Evolutionary conservation across 345 rosid genomes (phyloP).

Genomic region (Eucalyptus cloeziana): DNA sequence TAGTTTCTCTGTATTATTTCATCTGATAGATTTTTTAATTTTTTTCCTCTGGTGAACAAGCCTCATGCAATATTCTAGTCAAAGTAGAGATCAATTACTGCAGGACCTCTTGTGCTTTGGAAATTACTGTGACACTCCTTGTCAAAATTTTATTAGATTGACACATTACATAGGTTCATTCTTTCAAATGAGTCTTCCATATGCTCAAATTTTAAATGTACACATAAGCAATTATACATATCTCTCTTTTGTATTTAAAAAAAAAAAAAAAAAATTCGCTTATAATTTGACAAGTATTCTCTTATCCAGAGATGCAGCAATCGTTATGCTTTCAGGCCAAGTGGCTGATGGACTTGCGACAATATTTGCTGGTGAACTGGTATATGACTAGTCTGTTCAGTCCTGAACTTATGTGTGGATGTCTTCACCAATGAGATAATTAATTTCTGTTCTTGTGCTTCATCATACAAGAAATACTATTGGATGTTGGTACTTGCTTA

Average conservation of each 20-base stretch:
- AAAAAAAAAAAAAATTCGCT: background rate
- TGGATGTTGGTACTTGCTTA: background rate
- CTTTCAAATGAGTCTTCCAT: background rate
- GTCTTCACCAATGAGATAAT: background rate
- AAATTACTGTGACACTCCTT: background rate
- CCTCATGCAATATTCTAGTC: background rate
- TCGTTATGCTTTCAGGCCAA: constrained; percentile 92
- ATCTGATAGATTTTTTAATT: background rate
- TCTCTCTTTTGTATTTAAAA: background rate
- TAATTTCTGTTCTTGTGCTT: background rate
- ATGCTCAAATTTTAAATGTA: background rate
- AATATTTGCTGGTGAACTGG: constrained; percentile 81
- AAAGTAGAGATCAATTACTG: background rate
- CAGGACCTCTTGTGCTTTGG: background rate
- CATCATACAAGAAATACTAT: background rate
- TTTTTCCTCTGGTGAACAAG: background rate
- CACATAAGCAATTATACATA: background rate
- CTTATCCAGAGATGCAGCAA: constrained; percentile 65
- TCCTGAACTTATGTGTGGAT: background rate
- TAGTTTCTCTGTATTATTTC: background rate
- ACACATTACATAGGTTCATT: background rate
- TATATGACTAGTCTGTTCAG: constrained; percentile 2
- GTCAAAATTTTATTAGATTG: background rate
- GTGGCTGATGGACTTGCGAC: constrained; percentile 88
- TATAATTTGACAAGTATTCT: background rate